Base-by-base conservation (phyloP, 108 stramenopile genomes). In the Skeletonema potamos region DNA sequence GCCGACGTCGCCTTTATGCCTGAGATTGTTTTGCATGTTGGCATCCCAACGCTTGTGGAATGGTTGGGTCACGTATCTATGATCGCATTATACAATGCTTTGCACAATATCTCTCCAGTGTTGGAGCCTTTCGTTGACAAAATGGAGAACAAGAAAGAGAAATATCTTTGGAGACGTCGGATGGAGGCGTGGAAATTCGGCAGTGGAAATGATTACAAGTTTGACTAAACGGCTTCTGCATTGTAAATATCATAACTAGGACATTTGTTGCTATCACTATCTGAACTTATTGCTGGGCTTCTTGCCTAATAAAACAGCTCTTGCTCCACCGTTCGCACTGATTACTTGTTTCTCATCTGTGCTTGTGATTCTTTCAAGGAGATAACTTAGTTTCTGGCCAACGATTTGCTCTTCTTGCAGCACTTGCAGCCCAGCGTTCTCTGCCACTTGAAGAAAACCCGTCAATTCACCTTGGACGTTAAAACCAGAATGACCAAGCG, bases 11-110 rank as follows among this genome's bases (percentile, higher is more conserved):
- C 73, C 0, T 94, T 93, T 60, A 95, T 93, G 89, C 92, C 92
- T 43, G 64, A 89, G 58, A 89, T 97, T 56, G 84, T 94, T 10
- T 79, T 66, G 4, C 82, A 85, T 33, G 90, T 97, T 33, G 96
- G 96, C 8, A 66, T 89, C 18, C 83, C 87, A 28, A 83, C 81
- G 3, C 70, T 97, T 27, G 79, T 84, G 8, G 90, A 92, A 30
- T 97, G 93, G 93, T 34, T 97, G 0, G 90, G 94, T 12, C 96
- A 97, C 58, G 85, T 97, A 0, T 60, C 61, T 4, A 88, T 84
- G 81, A 92, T 97, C 81, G 88, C 77, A 7, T 12, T 77, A 6
- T 95, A 94, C 71, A 83, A 70, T 28, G 67, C 65, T 5, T 48
- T 89, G 28, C 79, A 93, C 63, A 57, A 70, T 26, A 86, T 74